A percentile compares a stretch with the other conserved stretches of the same genome.
Evolutionary conservation across 148 eudicot species (phyloP).

Genomic region (Rhododendron mucronatum): DNA sequence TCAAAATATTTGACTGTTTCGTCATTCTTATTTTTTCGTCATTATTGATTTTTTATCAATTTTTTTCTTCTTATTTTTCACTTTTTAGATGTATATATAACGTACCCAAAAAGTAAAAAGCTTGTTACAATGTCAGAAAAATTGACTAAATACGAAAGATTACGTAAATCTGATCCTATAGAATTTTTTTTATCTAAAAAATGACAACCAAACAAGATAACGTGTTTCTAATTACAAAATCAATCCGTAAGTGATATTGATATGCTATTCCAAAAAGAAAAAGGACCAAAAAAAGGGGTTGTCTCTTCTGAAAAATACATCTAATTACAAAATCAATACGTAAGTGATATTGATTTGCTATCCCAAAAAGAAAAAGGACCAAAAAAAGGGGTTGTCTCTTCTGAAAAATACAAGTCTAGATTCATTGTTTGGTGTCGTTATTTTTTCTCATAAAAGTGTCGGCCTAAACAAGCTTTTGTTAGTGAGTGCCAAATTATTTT

Average conservation of each 20-base stretch:
- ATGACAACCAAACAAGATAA: too few species aligned
- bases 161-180: too few species aligned
- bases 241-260: background rate
- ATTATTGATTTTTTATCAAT: too few species aligned
- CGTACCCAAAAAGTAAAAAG: too few species aligned
- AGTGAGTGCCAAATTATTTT: background rate
- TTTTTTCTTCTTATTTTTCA: too few species aligned
- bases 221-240: background rate
- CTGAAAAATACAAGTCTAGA: background rate
- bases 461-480: background rate
- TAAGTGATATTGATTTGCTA: background rate
- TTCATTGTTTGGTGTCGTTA: background rate
- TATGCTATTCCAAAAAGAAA: background rate
- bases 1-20: too few species aligned
- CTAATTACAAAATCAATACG: background rate
- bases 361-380: background rate
- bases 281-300: background rate
- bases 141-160: too few species aligned
- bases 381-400: background rate
- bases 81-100: too few species aligned
- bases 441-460: background rate
- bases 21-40: too few species aligned
- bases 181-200: too few species aligned
- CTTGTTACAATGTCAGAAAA: too few species aligned
- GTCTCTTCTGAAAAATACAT: background rate